Base-by-base conservation (phyloP, 1,139 yeast genomes). In the Zygotorulaspora mrakii region DNA sequence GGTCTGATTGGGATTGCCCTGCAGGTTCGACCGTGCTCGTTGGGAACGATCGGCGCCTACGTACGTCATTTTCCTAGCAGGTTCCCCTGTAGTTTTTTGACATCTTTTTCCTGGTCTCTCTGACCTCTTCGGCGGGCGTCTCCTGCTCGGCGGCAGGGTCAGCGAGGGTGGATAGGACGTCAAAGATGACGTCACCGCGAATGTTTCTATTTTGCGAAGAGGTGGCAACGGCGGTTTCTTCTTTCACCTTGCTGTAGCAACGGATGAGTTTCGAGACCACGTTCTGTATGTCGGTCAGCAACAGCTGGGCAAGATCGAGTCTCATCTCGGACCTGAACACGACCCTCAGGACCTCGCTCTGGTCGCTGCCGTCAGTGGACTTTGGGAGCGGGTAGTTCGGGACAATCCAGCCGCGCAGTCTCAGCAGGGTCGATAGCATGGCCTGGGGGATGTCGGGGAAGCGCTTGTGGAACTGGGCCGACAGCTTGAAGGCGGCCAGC, bases 351-450 rank as follows among this genome's bases (percentile, higher is more conserved):
- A 87, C 82, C 62, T 88, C 95, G 28, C 63, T 59, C 30, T 66
- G 57, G 39, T 54, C 55, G n/a, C 54, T 47, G 8, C 45, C 52
- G 29, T 68, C 70, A 37, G 68, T 71, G 27, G 59, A 55, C 20
- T 84, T 80, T 23, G 96, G 94, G 53, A 88, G 73, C 47, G 82
- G 88, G 65, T 88, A 88, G 70, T 88, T 88, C 47, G 96, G 96
- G 46, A 88, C 74, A 59, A 88, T 88, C 74, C 82, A 88, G 4
- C 95, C 95, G 58, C 81, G 79, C 62, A 77, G 78, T 61, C 96
- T 76, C 56, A 88, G 69, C 59, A 87, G 62, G 13, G 82, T 70
- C 0, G 95, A 80, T 28, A 88, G 62, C 43, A 86, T 73, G 20
- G 81, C 74, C 64, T 88, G 96, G n/a, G 95, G 95, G 42, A 88